phyloP scores from a whole-genome alignment of 2,329 filamentous ascomycete species.

The Zymoseptoria crescenta region DNA sequence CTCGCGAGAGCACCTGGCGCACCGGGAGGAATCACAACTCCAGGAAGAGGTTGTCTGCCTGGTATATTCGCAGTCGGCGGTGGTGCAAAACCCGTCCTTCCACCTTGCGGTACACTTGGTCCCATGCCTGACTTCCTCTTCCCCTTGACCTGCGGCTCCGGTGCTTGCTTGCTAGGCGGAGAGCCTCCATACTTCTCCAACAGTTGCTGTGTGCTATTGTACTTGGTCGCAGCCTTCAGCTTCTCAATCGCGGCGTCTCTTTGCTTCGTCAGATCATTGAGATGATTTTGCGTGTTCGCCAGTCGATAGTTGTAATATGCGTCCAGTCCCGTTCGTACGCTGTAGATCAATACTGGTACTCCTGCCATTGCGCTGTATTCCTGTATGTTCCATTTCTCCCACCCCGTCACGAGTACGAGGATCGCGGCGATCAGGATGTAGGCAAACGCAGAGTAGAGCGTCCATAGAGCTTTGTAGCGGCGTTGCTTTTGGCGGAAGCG shows the following conservation, averaged over 20 bases:
- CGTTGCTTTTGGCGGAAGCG: slow-evolving; percentile 62
- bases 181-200: slow-evolving; percentile 86
- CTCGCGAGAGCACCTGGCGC: slow-evolving; percentile 3
- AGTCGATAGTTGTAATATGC: slow-evolving; percentile 77
- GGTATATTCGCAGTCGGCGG: slow-evolving; percentile 60
- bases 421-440: slow-evolving; percentile 84
- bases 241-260: slow-evolving; percentile 83
- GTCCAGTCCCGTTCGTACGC: slow-evolving; percentile 57
- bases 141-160: slow-evolving; percentile 32
- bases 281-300: slow-evolving; percentile 55
- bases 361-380: slow-evolving; percentile 75
- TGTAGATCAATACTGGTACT: slow-evolving; percentile 67
- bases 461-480: slow-evolving; percentile 76
- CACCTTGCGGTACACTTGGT: slow-evolving; percentile 20
- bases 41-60: slow-evolving; percentile 24
- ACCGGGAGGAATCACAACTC: slow-evolving; percentile 4
- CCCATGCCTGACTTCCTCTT: slow-evolving; percentile 20
- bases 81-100: slow-evolving; percentile 51
- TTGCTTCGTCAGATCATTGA: slow-evolving; percentile 70
- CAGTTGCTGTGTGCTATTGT: slow-evolving; percentile 86
- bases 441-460: slow-evolving; percentile 80
- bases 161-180: slow-evolving; percentile 33
- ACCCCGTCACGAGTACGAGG: slow-evolving; percentile 75
- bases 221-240: slow-evolving; percentile 89
- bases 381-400: slow-evolving; percentile 63